Evolutionary conservation across 306 rosid species (phyloP).

Genomic region (Carpinus viminea): DNA sequence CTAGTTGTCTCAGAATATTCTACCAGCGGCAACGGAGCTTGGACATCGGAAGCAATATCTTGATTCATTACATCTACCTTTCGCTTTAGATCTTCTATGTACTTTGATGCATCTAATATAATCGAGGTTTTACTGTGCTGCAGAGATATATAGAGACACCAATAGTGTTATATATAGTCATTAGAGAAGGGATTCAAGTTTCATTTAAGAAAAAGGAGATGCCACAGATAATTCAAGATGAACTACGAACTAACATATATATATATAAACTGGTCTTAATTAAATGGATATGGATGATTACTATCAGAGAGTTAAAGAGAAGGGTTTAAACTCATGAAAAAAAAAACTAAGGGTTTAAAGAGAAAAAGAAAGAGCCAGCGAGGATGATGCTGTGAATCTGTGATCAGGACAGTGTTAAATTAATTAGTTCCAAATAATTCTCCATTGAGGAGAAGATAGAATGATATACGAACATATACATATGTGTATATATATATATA

Average conservation of each 20-base stretch:
- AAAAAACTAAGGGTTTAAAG: background rate
- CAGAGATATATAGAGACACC: constrained; percentile 17
- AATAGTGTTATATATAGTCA: background rate
- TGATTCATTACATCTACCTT: constrained; percentile 37
- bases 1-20: background rate
- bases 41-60: constrained; percentile 22
- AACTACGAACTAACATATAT: constrained; percentile 2
- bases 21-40: constrained; percentile 53
- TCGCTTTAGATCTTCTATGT: constrained; percentile 40
- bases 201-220: background rate
- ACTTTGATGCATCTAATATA: constrained; percentile 39
- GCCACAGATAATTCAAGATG: background rate
- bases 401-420: constrained; percentile 3
- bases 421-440: background rate
- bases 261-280: background rate
- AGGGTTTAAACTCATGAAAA: no score
- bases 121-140: constrained; percentile 37
- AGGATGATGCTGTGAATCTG: constrained; percentile 7
- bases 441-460: background rate
- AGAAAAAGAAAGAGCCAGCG: constrained; percentile 2
- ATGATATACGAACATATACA: constrained; percentile 10
- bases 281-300: background rate
- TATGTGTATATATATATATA: no score
- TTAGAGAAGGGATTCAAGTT: background rate
- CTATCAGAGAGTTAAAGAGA: background rate